phyloP scores from a whole-genome alignment of 345 rosid genomes.

The Boechera retrofracta region DNA sequence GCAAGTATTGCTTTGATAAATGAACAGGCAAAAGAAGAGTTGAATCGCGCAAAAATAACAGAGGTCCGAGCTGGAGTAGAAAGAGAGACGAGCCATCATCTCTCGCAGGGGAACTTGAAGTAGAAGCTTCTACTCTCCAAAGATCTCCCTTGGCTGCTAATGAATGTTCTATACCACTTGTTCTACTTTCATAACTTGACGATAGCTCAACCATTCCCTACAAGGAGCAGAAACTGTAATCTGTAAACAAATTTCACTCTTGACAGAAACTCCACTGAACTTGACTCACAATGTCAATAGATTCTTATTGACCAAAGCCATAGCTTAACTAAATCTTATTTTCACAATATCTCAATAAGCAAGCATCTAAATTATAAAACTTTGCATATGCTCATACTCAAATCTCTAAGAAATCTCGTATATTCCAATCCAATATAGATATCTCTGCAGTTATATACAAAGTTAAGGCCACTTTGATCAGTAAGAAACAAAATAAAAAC shows the following conservation, averaged over 20 bases:
- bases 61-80: constrained; percentile 92
- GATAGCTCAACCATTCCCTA: constrained; percentile 81
- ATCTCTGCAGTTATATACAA: neutral
- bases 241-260: constrained; percentile 13
- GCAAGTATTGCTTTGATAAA: constrained; percentile 94
- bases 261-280: constrained; percentile 7
- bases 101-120: constrained; percentile 64
- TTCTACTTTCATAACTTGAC: constrained; percentile 80
- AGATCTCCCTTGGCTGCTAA: constrained; percentile 93
- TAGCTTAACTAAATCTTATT: constrained; percentile 2
- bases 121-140: constrained; percentile 92
- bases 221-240: constrained; percentile 20
- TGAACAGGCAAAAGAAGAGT: constrained; percentile 93
- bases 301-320: neutral
- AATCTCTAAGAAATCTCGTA: neutral
- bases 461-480: neutral
- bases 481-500: neutral
- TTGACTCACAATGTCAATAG: neutral
- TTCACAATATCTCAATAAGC: neutral
- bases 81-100: constrained; percentile 80
- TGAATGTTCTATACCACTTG: constrained; percentile 70
- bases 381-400: neutral
- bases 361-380: neutral
- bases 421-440: neutral
- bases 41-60: constrained; percentile 83